Evolutionary conservation across 2,329 filamentous ascomycete species (phyloP), one percentile per base, ranked within the genome.

Genomic region (Pseudocercospora fijiensis): DNA sequence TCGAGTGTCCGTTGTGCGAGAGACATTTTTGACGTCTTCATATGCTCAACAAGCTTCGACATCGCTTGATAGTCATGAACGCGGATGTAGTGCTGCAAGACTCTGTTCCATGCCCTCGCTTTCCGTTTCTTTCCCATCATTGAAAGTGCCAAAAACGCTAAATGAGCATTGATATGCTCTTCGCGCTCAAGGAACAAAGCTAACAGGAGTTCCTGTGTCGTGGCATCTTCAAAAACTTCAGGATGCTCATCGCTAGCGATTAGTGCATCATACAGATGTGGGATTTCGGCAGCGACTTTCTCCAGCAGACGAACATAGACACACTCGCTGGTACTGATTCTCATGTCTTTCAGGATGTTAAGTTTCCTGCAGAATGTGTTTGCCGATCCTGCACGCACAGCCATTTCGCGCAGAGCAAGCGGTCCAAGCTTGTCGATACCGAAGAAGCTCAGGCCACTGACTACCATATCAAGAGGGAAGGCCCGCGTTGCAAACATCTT

Each of bases 401-500:
- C 91, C 75, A 96, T 86, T 52, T 93, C 88, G 67, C 92, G 89
- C 20, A 96, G 75, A 3, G 91, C 90, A 18, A 89, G 79, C 0
- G 92, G 89, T 0, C 92, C 92, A 66, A 96, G 88, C 37, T 82
- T 80, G 55, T 86, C 82, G 4, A 96, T 80, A 1, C 90, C 90
- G 58, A 96, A 84, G 70, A 90, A 86, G 61, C 84, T 82, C 18
- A 95, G 79, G 6, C 90, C 83, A 33, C 85, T 85, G 60, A 96
- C 86, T 26, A 91, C 86, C 68, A 89, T 85, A 61, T 93, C 87
- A 9, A 92, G 80, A 0, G 88, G 85, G 22, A 95, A 83, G 75
- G 90, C 90, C 62, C 82, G 88, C 1, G 88, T 90, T 9, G 92
- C 92, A 74, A 96, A 93, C 79, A 92, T 87, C 67, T 88, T 85